A percentile compares a stretch with the other conserved stretches of the same genome.
These are phyloP conservation scores for Aspergillus brunneoviolaceus DNA, from an alignment of 2,329 filamentous ascomycete genomes.

Conservation along the genomic window DNA sequence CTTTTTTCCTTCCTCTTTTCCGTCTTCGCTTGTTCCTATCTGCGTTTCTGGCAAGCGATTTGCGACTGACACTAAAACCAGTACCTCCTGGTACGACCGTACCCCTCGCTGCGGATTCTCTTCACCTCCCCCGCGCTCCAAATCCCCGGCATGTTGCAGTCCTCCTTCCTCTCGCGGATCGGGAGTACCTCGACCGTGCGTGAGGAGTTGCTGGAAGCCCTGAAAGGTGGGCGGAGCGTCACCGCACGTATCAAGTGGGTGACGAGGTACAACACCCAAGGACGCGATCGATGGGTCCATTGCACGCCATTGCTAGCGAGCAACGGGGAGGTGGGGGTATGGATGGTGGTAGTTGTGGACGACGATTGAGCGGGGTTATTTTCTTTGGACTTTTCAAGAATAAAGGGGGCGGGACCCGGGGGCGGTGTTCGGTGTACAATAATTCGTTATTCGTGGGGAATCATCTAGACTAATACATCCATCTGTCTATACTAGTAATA, in stretches of 20 bases:
- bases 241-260: conserved; percentile 75
- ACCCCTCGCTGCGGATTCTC: conserved; percentile 64
- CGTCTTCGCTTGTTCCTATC: background rate
- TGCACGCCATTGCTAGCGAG: conserved; percentile 70
- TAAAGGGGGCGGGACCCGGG: background rate
- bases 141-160: conserved; percentile 66
- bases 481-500: background rate
- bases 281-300: conserved; percentile 71
- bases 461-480: background rate
- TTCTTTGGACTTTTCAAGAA: background rate
- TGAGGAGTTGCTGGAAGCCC: conserved; percentile 57
- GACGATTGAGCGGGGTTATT: conserved; percentile 49
- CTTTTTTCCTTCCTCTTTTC: background rate
- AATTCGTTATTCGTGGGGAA: background rate
- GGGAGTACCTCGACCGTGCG: conserved; percentile 53
- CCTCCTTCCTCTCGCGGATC: conserved; percentile 48
- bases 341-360: conserved; percentile 75
- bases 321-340: conserved; percentile 69
- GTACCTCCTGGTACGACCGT: conserved; percentile 54
- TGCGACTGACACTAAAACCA: conserved; percentile 13
- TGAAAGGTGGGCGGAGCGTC: conserved; percentile 67
- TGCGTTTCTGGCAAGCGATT: background rate
- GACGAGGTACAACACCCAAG: conserved; percentile 53
- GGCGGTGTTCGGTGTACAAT: background rate
- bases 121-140: conserved; percentile 69